These are phyloP conservation scores for Exserohilum rostratum DNA, from an alignment of 2,329 filamentous ascomycete genomes.

Conservation along the genomic window DNA sequence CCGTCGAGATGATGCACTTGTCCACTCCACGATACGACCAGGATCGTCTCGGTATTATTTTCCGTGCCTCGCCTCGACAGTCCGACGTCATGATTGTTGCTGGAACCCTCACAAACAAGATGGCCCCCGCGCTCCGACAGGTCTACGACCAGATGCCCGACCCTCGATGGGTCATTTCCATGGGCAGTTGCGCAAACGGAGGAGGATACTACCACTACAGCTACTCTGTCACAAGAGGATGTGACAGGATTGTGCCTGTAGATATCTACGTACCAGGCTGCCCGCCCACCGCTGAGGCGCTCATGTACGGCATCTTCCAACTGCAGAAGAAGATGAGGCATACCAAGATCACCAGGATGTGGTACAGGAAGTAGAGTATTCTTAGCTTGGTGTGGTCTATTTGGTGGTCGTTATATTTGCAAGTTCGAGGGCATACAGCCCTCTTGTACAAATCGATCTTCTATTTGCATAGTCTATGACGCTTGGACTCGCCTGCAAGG, in stretches of 20 bases:
- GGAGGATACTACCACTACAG: constrained; percentile 89
- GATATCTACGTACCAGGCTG: constrained; percentile 84
- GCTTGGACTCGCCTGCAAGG: background rate
- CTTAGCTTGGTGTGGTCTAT: constrained; percentile 16
- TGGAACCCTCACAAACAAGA: constrained; percentile 93
- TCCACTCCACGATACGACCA: constrained; percentile 93
- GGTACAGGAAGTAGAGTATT: constrained; percentile 59
- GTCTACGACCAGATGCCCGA: constrained; percentile 97
- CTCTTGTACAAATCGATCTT: constrained; percentile 20
- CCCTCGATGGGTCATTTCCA: constrained; percentile 83
- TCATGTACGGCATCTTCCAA: constrained; percentile 72
- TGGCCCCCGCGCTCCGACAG: constrained; percentile 87
- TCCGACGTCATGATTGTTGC: constrained; percentile 96
- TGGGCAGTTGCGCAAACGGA: constrained; percentile 85
- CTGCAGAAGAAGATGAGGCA: constrained; percentile 78
- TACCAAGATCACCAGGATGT: constrained; percentile 62
- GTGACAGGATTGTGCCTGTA: constrained; percentile 80
- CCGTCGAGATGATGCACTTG: constrained; percentile 92
- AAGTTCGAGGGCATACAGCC: constrained; percentile 20
- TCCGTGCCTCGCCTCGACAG: constrained; percentile 85
- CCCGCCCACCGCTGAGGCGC: constrained; percentile 61
- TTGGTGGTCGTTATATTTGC: constrained; percentile 27
- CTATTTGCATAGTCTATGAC: constrained; percentile 15
- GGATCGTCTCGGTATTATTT: constrained; percentile 88
- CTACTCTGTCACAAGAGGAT: constrained; percentile 78